Conservation (phyloP, 345 rosid species). For the Euphorbia peplus region DNA sequence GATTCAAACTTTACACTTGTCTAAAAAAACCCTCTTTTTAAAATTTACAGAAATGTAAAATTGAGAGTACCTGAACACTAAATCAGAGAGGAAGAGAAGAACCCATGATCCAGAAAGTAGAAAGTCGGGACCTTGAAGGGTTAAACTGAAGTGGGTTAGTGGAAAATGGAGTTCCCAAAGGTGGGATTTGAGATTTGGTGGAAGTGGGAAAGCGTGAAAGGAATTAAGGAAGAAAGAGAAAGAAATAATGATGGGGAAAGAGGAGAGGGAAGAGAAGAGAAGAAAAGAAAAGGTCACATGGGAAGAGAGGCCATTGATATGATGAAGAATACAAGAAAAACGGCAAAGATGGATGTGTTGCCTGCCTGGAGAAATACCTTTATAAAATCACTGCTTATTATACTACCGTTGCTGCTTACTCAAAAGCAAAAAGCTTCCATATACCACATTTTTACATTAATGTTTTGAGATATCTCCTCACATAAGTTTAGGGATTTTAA, state of each 20-base stretch:
- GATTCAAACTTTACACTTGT: no score
- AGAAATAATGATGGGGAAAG: neutral
- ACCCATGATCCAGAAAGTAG: conserved; percentile 35
- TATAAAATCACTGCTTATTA: conserved; percentile 26
- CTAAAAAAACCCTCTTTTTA: neutral
- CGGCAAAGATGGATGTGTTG: conserved; percentile 28
- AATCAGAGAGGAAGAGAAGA: conserved; percentile 27
- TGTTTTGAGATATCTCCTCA: no score
- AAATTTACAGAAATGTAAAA: neutral
- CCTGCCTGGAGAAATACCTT: no score
- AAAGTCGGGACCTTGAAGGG: conserved; percentile 23
- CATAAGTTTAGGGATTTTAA: no score
- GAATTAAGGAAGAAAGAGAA: conserved; percentile 2
- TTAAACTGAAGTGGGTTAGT: conserved; percentile 33
- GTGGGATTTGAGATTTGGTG: conserved; percentile 28
- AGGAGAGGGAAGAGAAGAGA: neutral
- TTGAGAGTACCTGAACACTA: conserved; percentile 25
- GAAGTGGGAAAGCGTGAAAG: conserved; percentile 18
- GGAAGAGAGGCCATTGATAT: conserved; percentile 2
- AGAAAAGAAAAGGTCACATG: conserved; percentile 26
- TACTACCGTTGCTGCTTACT: no score
- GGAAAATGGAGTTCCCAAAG: conserved; percentile 9
- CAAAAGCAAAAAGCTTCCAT: conserved; percentile 12
- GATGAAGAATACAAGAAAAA: conserved; percentile 6
- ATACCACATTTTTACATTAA: no score